phyloP scores from a whole-genome alignment of 2,329 filamentous ascomycete species.

The Fusarium bulbicola region DNA sequence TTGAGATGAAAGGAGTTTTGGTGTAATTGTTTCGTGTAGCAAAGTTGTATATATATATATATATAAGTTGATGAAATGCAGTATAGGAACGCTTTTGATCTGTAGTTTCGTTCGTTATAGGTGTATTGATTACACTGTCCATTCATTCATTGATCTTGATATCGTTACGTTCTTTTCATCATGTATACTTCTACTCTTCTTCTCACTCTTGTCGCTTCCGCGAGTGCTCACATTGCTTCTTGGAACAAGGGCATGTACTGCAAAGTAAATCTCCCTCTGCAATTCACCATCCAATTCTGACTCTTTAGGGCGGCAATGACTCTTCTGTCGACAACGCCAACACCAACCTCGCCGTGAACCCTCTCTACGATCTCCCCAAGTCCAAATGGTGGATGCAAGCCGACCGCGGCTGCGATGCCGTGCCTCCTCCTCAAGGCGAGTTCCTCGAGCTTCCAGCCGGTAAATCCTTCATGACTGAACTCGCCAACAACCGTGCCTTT shows the following conservation, averaged over 20 bases:
- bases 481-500: constrained; percentile 59
- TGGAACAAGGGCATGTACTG: constrained; percentile 45
- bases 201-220: constrained; percentile 30
- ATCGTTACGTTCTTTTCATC: neutral
- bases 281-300: neutral
- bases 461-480: constrained; percentile 57
- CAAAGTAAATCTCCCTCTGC: constrained; percentile 17
- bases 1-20: constrained; percentile 36
- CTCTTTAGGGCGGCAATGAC: constrained; percentile 43
- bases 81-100: neutral
- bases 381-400: constrained; percentile 62
- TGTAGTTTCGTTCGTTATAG: constrained; percentile 20
- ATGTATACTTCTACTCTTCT: constrained; percentile 37
- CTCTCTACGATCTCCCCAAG: constrained; percentile 56
- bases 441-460: constrained; percentile 58
- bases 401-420: constrained; percentile 56
- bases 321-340: constrained; percentile 50
- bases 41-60: neutral
- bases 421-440: constrained; percentile 44
- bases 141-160: constrained; percentile 1
- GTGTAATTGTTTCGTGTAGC: neutral
- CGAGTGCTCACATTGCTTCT: constrained; percentile 40
- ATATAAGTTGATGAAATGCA: constrained; percentile 1
- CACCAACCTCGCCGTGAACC: constrained; percentile 56
- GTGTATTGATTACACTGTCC: constrained; percentile 38